Conservation (phyloP, 306 rosid genomes). For the Pyrus communis region DNA sequence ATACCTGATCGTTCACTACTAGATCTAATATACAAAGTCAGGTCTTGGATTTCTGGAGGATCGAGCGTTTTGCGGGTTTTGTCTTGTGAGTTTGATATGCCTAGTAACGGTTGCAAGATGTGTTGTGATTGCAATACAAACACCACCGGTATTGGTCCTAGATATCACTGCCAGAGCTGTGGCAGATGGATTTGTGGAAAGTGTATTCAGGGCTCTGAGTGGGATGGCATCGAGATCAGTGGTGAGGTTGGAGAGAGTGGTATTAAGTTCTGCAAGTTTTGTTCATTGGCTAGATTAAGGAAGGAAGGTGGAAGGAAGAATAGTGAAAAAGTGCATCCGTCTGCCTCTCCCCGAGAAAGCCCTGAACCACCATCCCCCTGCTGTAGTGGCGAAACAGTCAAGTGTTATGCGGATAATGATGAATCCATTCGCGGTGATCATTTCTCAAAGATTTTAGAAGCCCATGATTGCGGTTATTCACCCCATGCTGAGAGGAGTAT, state of each 20-base stretch:
- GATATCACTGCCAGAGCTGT: constrained; percentile 60
- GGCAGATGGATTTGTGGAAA: constrained; percentile 61
- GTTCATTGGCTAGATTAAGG: constrained; percentile 36
- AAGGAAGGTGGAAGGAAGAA: constrained; percentile 39
- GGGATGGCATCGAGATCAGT: constrained; percentile 25
- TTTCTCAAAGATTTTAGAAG: constrained; percentile 36
- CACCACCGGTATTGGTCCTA: constrained; percentile 23
- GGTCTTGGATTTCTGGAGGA: constrained; percentile 61
- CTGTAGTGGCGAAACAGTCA: constrained; percentile 40
- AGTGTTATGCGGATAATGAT: constrained; percentile 32
- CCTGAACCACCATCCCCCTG: constrained; percentile 70
- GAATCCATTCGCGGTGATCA: constrained; percentile 44
- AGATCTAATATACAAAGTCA: constrained; percentile 63
- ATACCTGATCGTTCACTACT: constrained; percentile 71
- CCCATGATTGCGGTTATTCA: constrained; percentile 44
- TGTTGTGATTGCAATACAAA: constrained; percentile 56
- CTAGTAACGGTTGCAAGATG: constrained; percentile 38
- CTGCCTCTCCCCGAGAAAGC: constrained; percentile 66
- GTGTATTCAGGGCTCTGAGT: constrained; percentile 50
- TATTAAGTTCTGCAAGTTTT: constrained; percentile 51
- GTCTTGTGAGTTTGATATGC: constrained; percentile 46
- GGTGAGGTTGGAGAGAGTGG: constrained; percentile 22
- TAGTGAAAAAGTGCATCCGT: constrained; percentile 75
- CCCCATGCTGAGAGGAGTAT: constrained; percentile 39
- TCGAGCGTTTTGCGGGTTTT: constrained; percentile 37